Evolutionary conservation across 495 filamentous ascomycete species (phyloP).

Genomic region (Barbatosphaeria neglecta): DNA sequence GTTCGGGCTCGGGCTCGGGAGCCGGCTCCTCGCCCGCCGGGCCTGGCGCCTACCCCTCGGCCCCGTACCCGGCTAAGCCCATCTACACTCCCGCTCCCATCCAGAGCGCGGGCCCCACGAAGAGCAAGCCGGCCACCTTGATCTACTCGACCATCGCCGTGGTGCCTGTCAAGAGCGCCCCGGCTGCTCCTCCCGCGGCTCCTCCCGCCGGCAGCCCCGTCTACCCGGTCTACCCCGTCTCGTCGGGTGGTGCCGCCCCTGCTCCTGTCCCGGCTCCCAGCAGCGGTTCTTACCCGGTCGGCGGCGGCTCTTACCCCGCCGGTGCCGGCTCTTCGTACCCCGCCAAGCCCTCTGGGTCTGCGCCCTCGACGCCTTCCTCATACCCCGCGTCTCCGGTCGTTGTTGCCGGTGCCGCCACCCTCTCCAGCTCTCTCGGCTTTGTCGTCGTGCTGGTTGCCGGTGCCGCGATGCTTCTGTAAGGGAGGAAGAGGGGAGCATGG

Average conservation of each 20-base stretch:
- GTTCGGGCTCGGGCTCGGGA: background rate
- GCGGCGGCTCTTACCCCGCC: no score
- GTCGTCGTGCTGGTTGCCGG: background rate
- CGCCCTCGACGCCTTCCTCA: background rate
- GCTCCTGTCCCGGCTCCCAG: no score
- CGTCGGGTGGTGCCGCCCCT: no score
- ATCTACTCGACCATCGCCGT: background rate
- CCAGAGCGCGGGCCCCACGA: background rate
- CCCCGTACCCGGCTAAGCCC: background rate
- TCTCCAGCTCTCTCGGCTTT: background rate
- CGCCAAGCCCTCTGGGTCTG: no score
- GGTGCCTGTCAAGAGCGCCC: background rate
- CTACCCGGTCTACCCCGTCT: no score
- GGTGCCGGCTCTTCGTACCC: no score
- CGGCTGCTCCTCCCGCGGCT: background rate
- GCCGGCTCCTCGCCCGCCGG: background rate
- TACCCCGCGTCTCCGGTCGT: background rate
- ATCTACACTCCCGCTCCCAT: background rate
- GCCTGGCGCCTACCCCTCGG: background rate
- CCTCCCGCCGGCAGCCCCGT: no score
- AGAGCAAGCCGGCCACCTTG: background rate
- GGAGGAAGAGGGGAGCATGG: no score
- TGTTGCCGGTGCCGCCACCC: background rate
- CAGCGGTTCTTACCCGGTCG: no score
- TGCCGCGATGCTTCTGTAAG: background rate